Conservation (phyloP, 2,329 filamentous ascomycete genomes). For the Paecilomyces formosus region DNA sequence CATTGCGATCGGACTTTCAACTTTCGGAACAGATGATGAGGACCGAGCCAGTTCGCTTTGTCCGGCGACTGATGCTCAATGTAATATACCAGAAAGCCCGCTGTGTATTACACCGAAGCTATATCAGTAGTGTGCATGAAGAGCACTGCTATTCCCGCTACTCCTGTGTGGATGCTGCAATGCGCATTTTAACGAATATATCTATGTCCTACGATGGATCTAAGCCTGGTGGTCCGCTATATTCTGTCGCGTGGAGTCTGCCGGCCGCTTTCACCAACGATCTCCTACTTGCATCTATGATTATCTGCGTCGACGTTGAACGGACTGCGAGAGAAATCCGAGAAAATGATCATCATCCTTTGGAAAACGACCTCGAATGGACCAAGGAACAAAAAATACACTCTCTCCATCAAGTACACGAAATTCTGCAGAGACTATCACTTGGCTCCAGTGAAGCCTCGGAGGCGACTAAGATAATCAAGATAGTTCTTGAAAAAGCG, state of each 20-base stretch:
- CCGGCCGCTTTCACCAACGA: slow-evolving; percentile 2
- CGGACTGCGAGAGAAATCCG: not conserved
- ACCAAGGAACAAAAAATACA: not conserved
- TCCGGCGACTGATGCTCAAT: slow-evolving; percentile 2
- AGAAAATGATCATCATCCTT: not conserved
- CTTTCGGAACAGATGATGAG: slow-evolving; percentile 3
- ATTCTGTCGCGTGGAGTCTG: slow-evolving; percentile 3
- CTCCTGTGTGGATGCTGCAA: slow-evolving; percentile 3
- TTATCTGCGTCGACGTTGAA: slow-evolving; percentile 5
- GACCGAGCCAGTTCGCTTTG: not conserved
- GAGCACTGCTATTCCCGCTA: slow-evolving; percentile 4
- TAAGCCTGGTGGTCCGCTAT: slow-evolving; percentile 3
- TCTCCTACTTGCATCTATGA: slow-evolving; percentile 3
- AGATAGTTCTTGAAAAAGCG: slow-evolving; percentile 4
- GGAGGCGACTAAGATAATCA: slow-evolving; percentile 2
- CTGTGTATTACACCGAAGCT: slow-evolving; percentile 4
- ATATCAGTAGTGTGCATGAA: slow-evolving; percentile 1
- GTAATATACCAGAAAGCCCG: slow-evolving; percentile 4
- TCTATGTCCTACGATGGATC: slow-evolving; percentile 3
- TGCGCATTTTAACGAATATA: slow-evolving; percentile 3
- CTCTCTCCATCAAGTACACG: slow-evolving; percentile 2
- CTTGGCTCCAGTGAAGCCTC: slow-evolving; percentile 1
- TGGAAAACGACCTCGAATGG: not conserved
- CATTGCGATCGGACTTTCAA: not conserved
- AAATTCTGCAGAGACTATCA: slow-evolving; percentile 1